Base-by-base conservation (phyloP, 176 grass and related monocot species). In the Cenchrus fungigraminus region DNA sequence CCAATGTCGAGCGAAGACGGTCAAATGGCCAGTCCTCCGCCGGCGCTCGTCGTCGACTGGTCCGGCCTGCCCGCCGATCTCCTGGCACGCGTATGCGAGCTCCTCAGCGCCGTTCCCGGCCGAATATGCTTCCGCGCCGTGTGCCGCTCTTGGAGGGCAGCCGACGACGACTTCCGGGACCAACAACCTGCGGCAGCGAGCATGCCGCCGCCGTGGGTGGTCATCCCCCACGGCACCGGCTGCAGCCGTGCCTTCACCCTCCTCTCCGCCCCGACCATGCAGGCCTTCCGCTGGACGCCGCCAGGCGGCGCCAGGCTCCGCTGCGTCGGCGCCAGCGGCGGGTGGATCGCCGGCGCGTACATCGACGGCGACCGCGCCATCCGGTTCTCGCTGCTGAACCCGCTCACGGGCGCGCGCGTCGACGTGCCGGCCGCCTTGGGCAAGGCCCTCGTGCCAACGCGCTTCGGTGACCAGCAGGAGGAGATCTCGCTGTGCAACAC, bases 301-400 rank as follows among this genome's bases (percentile, higher is more conserved):
- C 81, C 55, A 6, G 81, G 43, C 68, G 25, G 81, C 8, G 25
- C 1, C 42, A 2, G 25, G 25, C 22, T 49, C 14, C 81, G 81
- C 68, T 73, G 43, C 34, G 81, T 73, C 81, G 55, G 69, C 54
- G 71, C 80, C 80, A 82, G 46, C 54, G 67, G 54, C 67, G 25
- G 53, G n/a, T 82, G 67, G 80, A 68, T 83, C 42, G 80, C 68
- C 80, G 70, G 56, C 42, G 54, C 44, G 14, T 46, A 13, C 80
- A 9, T 71, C n/a, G 22, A 11, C 9, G 67, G 37, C 20, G 54
- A 19, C 54, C 34, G 12, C 8, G 45, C 0, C 34, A 37, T 37
- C 6, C 57, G 57, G 12, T 4, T 78, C 22, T 65, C 77, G 45
- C 77, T 79, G 7, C 44, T 79, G 8, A 79, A 79, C 61, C 77